Evolutionary conservation across 768 basidiomycete genomes (phyloP).

Genomic region (Agaricus subrufescens): DNA sequence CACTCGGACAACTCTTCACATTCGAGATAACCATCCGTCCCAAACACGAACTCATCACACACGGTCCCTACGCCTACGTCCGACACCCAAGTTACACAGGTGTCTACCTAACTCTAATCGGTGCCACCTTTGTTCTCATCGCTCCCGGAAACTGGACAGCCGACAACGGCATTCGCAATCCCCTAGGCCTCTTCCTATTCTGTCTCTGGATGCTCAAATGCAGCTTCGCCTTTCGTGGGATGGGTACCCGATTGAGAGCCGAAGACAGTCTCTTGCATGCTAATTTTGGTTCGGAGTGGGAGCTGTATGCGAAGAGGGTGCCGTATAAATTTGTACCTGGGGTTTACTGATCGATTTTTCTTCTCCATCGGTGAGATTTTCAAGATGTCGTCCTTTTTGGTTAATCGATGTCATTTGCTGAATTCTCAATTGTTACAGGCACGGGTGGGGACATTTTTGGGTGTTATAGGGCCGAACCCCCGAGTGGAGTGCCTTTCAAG

Average conservation of each 20-base stretch:
- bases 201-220: constrained; percentile 29
- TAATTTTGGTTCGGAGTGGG: constrained; percentile 31
- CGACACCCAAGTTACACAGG: constrained; percentile 42
- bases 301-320: constrained; percentile 30
- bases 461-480: too few relatives aligned
- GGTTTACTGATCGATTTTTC: constrained; percentile 16
- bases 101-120: constrained; percentile 30
- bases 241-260: constrained; percentile 23
- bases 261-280: constrained; percentile 32
- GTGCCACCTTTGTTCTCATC: constrained; percentile 26
- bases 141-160: constrained; percentile 29
- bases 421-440: too few relatives aligned
- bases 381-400: too few relatives aligned
- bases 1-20: constrained; percentile 37
- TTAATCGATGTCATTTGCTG: too few relatives aligned
- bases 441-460: too few relatives aligned
- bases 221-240: constrained; percentile 28
- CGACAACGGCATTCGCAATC: constrained; percentile 17
- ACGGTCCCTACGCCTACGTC: constrained; percentile 40
- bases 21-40: constrained; percentile 38
- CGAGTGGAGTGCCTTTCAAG: too few relatives aligned
- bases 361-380: too few relatives aligned
- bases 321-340: constrained; percentile 36
- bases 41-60: constrained; percentile 34
- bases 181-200: constrained; percentile 18